A percentile compares a stretch with the other conserved stretches of the same genome.
Conservation (phyloP, 164 flowering plant species). For the Santalum album region DNA sequence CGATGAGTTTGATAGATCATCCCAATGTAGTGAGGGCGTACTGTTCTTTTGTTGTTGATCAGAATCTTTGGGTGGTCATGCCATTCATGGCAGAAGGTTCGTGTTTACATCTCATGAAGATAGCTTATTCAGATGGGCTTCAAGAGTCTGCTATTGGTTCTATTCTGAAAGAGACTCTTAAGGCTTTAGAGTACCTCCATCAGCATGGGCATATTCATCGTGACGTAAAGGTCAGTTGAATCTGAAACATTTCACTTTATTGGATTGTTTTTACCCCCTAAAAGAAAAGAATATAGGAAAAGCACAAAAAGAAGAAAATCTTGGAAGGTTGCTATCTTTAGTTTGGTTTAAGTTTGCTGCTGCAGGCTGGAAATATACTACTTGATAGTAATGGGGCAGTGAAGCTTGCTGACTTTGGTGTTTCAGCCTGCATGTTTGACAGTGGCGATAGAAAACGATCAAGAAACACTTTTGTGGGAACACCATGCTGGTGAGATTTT, state of each 20-base stretch:
- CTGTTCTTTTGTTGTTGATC: slow-evolving; percentile 92
- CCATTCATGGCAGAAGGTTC: slow-evolving; percentile 99
- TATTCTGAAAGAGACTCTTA: slow-evolving; percentile 84
- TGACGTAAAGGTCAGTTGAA: slow-evolving; percentile 72
- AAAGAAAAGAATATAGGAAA: too few relatives aligned
- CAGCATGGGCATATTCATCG: slow-evolving; percentile 96
- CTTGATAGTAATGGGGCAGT: slow-evolving; percentile 72
- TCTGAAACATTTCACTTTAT: neutral
- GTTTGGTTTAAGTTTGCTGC: slow-evolving; percentile 5
- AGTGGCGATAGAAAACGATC: slow-evolving; percentile 87
- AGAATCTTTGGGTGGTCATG: slow-evolving; percentile 90
- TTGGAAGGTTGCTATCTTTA: neutral
- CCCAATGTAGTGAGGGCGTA: slow-evolving; percentile 76
- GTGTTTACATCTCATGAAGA: slow-evolving; percentile 91
- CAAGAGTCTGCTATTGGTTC: slow-evolving; percentile 81
- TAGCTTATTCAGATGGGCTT: slow-evolving; percentile 86
- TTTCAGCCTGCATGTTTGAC: slow-evolving; percentile 96
- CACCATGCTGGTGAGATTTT: slow-evolving; percentile 90
- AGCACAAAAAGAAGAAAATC: too few relatives aligned
- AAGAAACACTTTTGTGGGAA: slow-evolving; percentile 95
- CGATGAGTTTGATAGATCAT: slow-evolving; percentile 95
- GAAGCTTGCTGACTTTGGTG: slow-evolving; percentile 98
- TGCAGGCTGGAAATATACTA: slow-evolving; percentile 95
- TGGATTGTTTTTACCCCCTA: too few relatives aligned
- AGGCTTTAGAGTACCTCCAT: slow-evolving; percentile 92